Conservation (phyloP, 2,329 filamentous ascomycete species). For the Myrmaecium sp. region DNA sequence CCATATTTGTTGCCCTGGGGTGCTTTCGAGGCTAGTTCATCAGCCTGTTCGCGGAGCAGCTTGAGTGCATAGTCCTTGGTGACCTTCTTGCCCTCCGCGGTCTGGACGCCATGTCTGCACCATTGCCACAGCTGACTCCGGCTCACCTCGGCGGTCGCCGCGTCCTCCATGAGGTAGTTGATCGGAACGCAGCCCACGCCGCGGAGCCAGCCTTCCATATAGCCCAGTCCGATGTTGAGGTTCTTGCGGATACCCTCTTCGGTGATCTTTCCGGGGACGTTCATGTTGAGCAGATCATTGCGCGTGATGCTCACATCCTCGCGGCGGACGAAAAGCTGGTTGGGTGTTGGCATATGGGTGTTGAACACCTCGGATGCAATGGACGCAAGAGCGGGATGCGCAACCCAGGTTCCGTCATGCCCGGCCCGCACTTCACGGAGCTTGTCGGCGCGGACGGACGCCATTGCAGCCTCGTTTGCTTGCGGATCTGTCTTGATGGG, state of each 20-base stretch:
- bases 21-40: conserved; percentile 55
- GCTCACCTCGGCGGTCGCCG: conserved; percentile 89
- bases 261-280: conserved; percentile 79
- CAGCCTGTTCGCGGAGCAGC: conserved; percentile 72
- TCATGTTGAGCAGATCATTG: conserved; percentile 95
- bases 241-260: conserved; percentile 96
- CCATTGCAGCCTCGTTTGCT: conserved; percentile 91
- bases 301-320: conserved; percentile 76
- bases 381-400: conserved; percentile 75
- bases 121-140: conserved; percentile 95
- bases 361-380: conserved; percentile 93
- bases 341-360: conserved; percentile 95
- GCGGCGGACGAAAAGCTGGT: conserved; percentile 81
- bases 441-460: conserved; percentile 84
- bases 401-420: conserved; percentile 95
- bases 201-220: conserved; percentile 97
- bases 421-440: conserved; percentile 87
- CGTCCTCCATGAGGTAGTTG: conserved; percentile 97
- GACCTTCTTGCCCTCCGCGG: conserved; percentile 76
- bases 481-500: conserved; percentile 89
- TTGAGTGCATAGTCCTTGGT: conserved; percentile 83
- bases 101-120: conserved; percentile 57
- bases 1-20: conserved; percentile 83
- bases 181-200: conserved; percentile 93
- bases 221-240: conserved; percentile 85